These are phyloP conservation scores for Mucor velutinosus DNA, from an alignment of 371 early-diverging fungal genomes.

Conservation along the genomic window DNA sequence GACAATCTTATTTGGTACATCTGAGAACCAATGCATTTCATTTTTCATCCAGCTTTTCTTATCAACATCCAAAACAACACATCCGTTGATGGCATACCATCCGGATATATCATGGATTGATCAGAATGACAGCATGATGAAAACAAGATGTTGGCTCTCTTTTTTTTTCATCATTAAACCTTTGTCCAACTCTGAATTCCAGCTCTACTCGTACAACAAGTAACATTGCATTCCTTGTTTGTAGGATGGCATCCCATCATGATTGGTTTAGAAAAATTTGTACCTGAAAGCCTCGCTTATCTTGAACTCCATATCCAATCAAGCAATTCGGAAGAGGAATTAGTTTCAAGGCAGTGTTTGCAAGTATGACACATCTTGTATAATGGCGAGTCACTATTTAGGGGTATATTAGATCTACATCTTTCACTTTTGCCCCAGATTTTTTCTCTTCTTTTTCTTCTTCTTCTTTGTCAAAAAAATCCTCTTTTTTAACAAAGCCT, in stretches of 20 bases:
- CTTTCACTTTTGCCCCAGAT: constrained; percentile 8
- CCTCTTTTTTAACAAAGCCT: constrained; percentile 11
- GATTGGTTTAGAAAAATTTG: not conserved
- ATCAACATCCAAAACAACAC: not conserved
- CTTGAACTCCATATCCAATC: not conserved
- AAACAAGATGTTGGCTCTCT: not conserved
- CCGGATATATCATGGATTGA: not conserved
- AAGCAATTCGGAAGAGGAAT: not conserved
- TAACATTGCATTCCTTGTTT: not conserved
- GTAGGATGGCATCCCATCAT: not conserved
- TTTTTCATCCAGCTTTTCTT: not conserved
- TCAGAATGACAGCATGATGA: not conserved
- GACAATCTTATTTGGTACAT: not conserved
- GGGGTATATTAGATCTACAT: constrained; percentile 10
- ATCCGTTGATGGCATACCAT: not conserved
- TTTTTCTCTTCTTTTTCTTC: constrained; percentile 1
- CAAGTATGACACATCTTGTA: constrained; percentile 20
- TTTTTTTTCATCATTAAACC: not conserved
- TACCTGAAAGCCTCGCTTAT: not conserved
- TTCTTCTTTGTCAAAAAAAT: constrained; percentile 9
- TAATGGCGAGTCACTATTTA: constrained; percentile 12
- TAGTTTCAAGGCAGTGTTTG: not conserved
- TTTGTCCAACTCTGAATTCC: not conserved
- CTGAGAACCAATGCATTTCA: not conserved
- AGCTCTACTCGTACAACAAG: not conserved